Evolutionary conservation across 179 eudicot species (phyloP).

Genomic region (Gypsophila paniculata): DNA sequence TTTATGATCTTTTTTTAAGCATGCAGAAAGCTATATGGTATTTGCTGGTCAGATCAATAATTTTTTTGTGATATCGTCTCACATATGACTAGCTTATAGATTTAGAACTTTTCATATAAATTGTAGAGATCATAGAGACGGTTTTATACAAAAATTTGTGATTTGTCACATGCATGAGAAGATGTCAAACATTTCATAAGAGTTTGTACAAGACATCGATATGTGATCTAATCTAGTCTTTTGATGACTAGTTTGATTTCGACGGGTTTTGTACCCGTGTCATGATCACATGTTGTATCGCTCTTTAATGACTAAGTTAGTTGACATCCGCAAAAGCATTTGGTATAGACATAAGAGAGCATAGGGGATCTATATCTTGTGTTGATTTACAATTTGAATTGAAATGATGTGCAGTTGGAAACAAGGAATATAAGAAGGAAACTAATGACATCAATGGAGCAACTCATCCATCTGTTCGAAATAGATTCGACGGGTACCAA

Average conservation of each 20-base stretch:
- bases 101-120: no score
- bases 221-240: no score
- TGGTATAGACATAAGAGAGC: not conserved
- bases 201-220: no score
- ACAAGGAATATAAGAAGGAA: slow-evolving; percentile 22
- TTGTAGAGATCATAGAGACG: no score
- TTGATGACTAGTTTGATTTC: not conserved
- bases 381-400: not conserved
- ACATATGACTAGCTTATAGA: no score
- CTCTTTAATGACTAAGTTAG: not conserved
- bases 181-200: no score
- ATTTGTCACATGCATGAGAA: no score
- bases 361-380: not conserved
- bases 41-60: not conserved
- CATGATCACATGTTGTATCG: not conserved
- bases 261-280: not conserved
- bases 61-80: no score
- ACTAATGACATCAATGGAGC: slow-evolving; percentile 15
- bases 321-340: not conserved
- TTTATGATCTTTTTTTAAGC: not conserved
- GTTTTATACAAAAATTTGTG: no score
- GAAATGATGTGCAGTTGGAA: slow-evolving; percentile 21
- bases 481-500: not conserved
- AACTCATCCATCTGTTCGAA: slow-evolving; percentile 4
- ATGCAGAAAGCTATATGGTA: not conserved